Base-by-base conservation (phyloP, 148 eudicot genomes). In the Chenopodium suecicum region DNA sequence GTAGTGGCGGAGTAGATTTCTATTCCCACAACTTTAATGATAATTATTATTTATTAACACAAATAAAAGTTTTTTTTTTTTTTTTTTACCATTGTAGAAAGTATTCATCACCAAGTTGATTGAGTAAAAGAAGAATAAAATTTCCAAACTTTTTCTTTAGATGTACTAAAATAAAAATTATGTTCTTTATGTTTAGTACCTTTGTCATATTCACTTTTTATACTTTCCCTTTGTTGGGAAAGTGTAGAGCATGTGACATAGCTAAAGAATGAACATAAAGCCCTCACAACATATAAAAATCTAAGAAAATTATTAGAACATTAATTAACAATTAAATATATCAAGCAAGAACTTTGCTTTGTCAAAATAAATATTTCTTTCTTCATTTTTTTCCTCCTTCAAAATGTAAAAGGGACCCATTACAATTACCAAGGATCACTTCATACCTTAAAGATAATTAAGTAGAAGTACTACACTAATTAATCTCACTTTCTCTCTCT, bases 161-260 rank as follows among this genome's bases (percentile, higher is more conserved):
- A 75, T 16, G 34, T 56, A 74, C 58, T 67, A 25, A 69, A 41
- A 23, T 34, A 69, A 71, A 77, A 56, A 78, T 74, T 71, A 77
- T 83, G 79, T 83, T 80, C 79, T 75, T 84, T 72, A 79, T 84
- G 84, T 78, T 69, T 78, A 86, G 73, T 46, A 78, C 75, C 84
- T 78, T 86, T 84, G 86, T 81, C 84, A 83, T 81, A 78, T 83
- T 83, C 86, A 84, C 86, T 86, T 83, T 85, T 79, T 56, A 25
- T 68, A 78, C 67, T 75, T 87, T 82, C 83, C 81, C 77, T 82
- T 85, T 85, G 80, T 82, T 86, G 85, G 74, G 79, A 81, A 89
- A 88, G 91, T 88, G 89, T 83, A 83, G 74, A 84, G 88, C 92
- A 92, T 88, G 92, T 88, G 91, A 86, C 87, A 80, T 69, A 78